Conservation (phyloP, 805 yeast species). For the Zygoascus tannicola region DNA sequence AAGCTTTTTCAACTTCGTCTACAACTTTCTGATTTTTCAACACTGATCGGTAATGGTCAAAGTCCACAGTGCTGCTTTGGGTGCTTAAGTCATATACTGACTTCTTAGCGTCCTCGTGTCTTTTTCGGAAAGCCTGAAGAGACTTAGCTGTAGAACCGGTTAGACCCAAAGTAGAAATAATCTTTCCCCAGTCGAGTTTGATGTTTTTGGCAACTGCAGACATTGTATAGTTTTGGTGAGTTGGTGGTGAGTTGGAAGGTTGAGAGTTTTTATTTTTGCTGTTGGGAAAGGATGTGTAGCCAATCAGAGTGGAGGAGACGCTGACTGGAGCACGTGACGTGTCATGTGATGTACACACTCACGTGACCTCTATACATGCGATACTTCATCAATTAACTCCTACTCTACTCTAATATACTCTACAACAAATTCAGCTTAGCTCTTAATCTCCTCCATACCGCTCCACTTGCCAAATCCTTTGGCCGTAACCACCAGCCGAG, state of each 20-base stretch:
- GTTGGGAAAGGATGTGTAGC: background rate
- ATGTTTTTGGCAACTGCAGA: conserved; percentile 35
- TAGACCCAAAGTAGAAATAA: conserved; percentile 78
- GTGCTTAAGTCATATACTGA: conserved; percentile 57
- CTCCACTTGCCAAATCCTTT: conserved; percentile 7
- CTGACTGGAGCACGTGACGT: background rate
- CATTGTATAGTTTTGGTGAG: conserved; percentile 6
- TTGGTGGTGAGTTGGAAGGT: conserved; percentile 1
- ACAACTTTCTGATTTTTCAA: conserved; percentile 77
- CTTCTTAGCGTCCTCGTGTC: conserved; percentile 96
- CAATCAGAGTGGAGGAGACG: background rate
- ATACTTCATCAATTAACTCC: too few relatives aligned
- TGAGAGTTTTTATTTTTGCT: background rate
- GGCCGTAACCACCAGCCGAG: conserved; percentile 6
- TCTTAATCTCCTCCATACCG: too few relatives aligned
- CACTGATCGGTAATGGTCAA: conserved; percentile 63
- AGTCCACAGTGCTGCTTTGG: conserved; percentile 74
- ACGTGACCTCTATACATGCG: too few relatives aligned
- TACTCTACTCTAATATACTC: too few relatives aligned
- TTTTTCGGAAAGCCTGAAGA: conserved; percentile 88
- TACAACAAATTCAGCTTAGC: too few relatives aligned
- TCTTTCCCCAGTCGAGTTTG: conserved; percentile 92
- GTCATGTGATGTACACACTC: background rate
- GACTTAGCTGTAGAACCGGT: conserved; percentile 88
- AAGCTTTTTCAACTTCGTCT: conserved; percentile 69